Percentiles rank a stretch among this genome's conserved stretches.
These are phyloP conservation scores for Penicillium sp. DNA, from an alignment of 2,329 filamentous ascomycete genomes.

Conservation along the genomic window DNA sequence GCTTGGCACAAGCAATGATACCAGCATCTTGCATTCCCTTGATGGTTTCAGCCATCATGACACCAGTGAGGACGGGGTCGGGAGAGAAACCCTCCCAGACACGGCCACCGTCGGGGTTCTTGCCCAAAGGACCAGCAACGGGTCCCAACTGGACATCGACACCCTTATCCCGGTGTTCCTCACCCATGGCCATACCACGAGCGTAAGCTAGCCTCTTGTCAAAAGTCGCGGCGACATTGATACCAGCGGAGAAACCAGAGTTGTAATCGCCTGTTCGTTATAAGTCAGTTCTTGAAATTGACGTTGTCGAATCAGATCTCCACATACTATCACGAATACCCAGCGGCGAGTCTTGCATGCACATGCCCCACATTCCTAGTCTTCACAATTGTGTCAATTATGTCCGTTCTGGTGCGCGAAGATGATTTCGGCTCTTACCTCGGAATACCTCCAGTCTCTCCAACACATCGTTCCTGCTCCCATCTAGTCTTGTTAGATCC, in stretches of 20 bases:
- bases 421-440: constrained; percentile 26
- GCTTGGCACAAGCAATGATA: constrained; percentile 81
- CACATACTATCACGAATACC: constrained; percentile 68
- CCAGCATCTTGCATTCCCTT: constrained; percentile 79
- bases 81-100: constrained; percentile 70
- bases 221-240: constrained; percentile 82
- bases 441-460: constrained; percentile 60
- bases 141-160: constrained; percentile 75
- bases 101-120: constrained; percentile 65
- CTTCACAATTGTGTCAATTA: constrained; percentile 14
- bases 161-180: constrained; percentile 73
- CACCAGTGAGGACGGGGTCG: constrained; percentile 73
- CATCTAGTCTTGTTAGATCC: constrained; percentile 49
- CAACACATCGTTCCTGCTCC: constrained; percentile 73
- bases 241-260: constrained; percentile 76
- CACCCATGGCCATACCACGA: constrained; percentile 72
- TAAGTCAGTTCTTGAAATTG: background rate
- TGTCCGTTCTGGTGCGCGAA: background rate
- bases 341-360: constrained; percentile 81
- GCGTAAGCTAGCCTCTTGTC: constrained; percentile 69
- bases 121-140: constrained; percentile 72
- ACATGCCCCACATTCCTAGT: constrained; percentile 68
- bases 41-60: constrained; percentile 71
- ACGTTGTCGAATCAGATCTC: background rate
- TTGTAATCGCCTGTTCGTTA: constrained; percentile 64